phyloP scores from a whole-genome alignment of 2,329 filamentous ascomycete species.

The Cordyceps cicadae region DNA sequence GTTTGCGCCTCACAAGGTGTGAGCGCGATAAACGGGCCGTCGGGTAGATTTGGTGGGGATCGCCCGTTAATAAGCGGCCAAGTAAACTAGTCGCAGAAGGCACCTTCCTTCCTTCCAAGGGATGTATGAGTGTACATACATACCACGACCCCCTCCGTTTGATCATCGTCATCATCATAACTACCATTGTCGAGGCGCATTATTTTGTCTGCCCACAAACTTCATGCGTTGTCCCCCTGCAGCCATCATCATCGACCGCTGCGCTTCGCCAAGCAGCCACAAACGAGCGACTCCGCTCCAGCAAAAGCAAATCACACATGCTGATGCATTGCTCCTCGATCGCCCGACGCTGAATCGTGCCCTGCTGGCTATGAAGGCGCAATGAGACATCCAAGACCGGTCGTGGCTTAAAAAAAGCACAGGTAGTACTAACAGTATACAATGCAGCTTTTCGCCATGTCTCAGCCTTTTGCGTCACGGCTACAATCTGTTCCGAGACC shows the following conservation, averaged over 20 bases:
- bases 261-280: neutral
- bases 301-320: neutral
- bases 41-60: conserved; percentile 7
- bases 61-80: neutral
- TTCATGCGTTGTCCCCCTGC: neutral
- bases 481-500: neutral
- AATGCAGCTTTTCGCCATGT: neutral
- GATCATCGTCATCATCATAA: neutral
- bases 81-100: too few species aligned
- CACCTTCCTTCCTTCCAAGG: too few species aligned
- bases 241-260: neutral
- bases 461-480: neutral
- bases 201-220: neutral
- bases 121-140: too few species aligned
- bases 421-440: too few species aligned
- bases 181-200: too few species aligned
- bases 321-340: neutral
- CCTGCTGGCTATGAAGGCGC: neutral
- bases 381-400: neutral
- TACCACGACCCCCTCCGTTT: too few species aligned
- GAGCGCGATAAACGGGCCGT: conserved; percentile 3
- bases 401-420: neutral
- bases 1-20: neutral
- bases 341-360: conserved; percentile 4
- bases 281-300: neutral